Percentiles rank a stretch among this genome's conserved stretches.
These are phyloP conservation scores for Cordyceps tenuipes DNA, from an alignment of 2,329 filamentous ascomycete species.

Conservation along the genomic window DNA sequence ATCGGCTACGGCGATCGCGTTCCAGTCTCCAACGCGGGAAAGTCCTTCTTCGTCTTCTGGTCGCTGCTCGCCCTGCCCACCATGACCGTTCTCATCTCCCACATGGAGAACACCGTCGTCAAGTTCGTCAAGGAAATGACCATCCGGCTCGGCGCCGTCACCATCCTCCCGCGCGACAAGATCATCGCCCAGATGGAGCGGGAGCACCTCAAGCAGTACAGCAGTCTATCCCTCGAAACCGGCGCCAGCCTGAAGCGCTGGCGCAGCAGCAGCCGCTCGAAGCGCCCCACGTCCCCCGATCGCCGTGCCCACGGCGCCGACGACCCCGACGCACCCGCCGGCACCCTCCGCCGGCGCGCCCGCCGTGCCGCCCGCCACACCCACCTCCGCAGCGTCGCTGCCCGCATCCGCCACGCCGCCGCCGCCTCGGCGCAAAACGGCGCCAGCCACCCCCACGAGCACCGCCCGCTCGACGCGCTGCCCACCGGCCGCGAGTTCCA, in stretches of 20 bases:
- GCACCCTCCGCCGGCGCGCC: neutral
- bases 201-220: constrained; percentile 35
- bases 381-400: neutral
- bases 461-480: constrained; percentile 29
- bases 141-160: constrained; percentile 48
- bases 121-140: constrained; percentile 48
- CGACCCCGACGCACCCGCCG: constrained; percentile 1
- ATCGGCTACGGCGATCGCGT: constrained; percentile 80
- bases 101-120: constrained; percentile 78
- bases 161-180: constrained; percentile 50
- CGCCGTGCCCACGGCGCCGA: neutral
- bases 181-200: constrained; percentile 27
- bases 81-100: constrained; percentile 78
- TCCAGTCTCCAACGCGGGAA: constrained; percentile 68
- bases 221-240: constrained; percentile 17
- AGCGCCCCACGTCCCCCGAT: neutral
- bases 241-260: neutral
- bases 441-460: constrained; percentile 16
- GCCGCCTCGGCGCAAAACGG: neutral
- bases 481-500: constrained; percentile 44
- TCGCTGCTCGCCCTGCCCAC: constrained; percentile 76
- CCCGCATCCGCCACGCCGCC: constrained; percentile 9
- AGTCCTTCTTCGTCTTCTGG: constrained; percentile 92
- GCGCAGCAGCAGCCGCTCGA: neutral
- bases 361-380: neutral